A percentile compares a stretch with the other conserved stretches of the same genome.
Evolutionary conservation across 2,329 filamentous ascomycete genomes (phyloP).

Genomic region (Fusarium sp.): DNA sequence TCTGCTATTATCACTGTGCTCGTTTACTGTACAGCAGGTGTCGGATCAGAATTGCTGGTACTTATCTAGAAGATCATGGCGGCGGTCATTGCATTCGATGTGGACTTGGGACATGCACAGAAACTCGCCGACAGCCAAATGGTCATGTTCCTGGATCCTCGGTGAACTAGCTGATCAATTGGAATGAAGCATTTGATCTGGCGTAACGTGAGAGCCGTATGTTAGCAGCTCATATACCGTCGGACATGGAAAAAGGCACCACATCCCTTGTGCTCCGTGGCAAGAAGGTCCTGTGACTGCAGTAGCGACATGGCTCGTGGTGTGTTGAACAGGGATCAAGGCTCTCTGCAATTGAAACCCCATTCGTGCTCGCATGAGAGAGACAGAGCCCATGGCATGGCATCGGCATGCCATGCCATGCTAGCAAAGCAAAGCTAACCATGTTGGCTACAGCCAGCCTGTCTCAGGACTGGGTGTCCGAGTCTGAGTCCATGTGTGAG

Average conservation of each 20-base stretch:
- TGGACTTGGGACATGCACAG: too few relatives aligned
- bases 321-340: constrained; percentile 49
- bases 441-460: constrained; percentile 35
- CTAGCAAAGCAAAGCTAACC: constrained; percentile 29
- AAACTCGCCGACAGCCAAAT: constrained; percentile 22
- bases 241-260: constrained; percentile 31
- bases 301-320: constrained; percentile 45
- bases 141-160: constrained; percentile 48
- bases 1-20: constrained; percentile 15
- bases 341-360: constrained; percentile 46
- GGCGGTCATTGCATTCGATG: constrained; percentile 41
- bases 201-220: constrained; percentile 11
- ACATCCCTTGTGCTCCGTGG: constrained; percentile 44
- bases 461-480: constrained; percentile 38
- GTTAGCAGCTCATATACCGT: constrained; percentile 9
- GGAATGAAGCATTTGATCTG: constrained; percentile 33
- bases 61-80: constrained; percentile 38
- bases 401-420: constrained; percentile 17
- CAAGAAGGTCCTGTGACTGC: constrained; percentile 49
- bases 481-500: too few relatives aligned
- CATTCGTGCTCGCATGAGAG: constrained; percentile 46
- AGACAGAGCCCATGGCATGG: constrained; percentile 19
- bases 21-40: constrained; percentile 16
- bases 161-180: constrained; percentile 47
- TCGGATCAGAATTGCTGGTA: constrained; percentile 11